Evolutionary conservation across 2,329 filamentous ascomycete genomes (phyloP).

Genomic region (Pseudogymnoascus sp.): DNA sequence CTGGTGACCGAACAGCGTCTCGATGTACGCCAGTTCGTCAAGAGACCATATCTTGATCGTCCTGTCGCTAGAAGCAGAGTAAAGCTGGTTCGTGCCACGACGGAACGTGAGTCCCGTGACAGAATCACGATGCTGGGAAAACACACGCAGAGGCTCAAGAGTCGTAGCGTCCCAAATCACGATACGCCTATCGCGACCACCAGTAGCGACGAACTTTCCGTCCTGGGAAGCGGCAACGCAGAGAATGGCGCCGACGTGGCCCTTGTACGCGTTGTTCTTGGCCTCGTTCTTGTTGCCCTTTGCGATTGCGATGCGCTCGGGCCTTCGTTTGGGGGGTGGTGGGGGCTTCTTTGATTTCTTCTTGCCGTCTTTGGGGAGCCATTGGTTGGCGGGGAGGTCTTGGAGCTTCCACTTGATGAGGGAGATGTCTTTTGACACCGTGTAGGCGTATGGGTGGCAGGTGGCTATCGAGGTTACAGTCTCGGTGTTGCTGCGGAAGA

Average conservation of each 20-base stretch:
- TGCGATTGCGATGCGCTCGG: conserved; percentile 52
- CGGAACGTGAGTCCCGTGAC: conserved; percentile 81
- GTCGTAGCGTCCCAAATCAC: conserved; percentile 81
- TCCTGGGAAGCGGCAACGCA: conserved; percentile 80
- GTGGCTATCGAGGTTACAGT: conserved; percentile 72
- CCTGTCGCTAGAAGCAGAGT: conserved; percentile 81
- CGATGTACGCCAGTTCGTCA: conserved; percentile 85
- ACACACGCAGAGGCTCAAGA: conserved; percentile 70
- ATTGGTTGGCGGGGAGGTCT: conserved; percentile 51
- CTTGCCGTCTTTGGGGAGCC: conserved; percentile 39
- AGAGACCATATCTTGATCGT: conserved; percentile 95
- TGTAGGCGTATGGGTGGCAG: conserved; percentile 75
- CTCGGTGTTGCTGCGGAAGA: conserved; percentile 71
- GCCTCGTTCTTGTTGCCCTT: conserved; percentile 53
- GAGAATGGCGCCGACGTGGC: conserved; percentile 73
- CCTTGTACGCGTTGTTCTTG: conserved; percentile 58
- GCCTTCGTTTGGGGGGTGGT: conserved; percentile 51
- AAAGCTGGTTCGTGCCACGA: conserved; percentile 81
- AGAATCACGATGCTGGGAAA: conserved; percentile 84
- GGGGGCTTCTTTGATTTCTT: conserved; percentile 49
- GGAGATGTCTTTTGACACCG: conserved; percentile 73
- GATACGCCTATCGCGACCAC: conserved; percentile 73
- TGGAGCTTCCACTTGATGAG: conserved; percentile 87
- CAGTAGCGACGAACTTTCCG: conserved; percentile 84
- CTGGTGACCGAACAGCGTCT: conserved; percentile 94